phyloP scores from a whole-genome alignment of 768 basidiomycete species.

The Pisolithus sp. region DNA sequence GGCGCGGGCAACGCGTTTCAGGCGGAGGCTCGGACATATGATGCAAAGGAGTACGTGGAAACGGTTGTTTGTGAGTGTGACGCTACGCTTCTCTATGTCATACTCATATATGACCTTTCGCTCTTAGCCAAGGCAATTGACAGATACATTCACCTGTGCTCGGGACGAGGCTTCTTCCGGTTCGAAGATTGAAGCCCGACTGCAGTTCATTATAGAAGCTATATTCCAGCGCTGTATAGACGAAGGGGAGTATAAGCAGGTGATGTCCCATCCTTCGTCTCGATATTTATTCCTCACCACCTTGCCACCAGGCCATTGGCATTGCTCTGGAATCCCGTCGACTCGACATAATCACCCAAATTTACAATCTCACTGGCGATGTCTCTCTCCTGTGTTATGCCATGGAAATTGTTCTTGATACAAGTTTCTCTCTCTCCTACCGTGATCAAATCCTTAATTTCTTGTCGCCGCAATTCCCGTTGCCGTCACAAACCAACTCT shows the following conservation, averaged over 20 bases:
- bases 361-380: conserved; percentile 72
- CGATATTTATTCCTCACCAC: conserved; percentile 5
- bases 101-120: background rate
- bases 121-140: conserved; percentile 88
- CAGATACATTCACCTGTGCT: conserved; percentile 72
- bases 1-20: conserved; percentile 86
- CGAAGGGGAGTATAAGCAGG: conserved; percentile 90
- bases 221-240: conserved; percentile 83
- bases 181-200: conserved; percentile 68
- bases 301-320: conserved; percentile 67
- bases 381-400: conserved; percentile 80
- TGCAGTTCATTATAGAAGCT: conserved; percentile 80
- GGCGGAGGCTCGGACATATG: conserved; percentile 53
- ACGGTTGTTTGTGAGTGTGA: conserved; percentile 81
- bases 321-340: conserved; percentile 90
- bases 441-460: conserved; percentile 76
- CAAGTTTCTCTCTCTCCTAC: conserved; percentile 80
- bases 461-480: conserved; percentile 81
- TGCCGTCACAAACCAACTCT: conserved; percentile 64
- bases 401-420: conserved; percentile 87
- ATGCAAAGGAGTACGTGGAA: conserved; percentile 84
- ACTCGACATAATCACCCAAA: conserved; percentile 74
- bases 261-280: conserved; percentile 23
- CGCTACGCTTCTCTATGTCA: background rate
- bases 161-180: conserved; percentile 43